These are phyloP conservation scores for Polyporus arcularius DNA, from an alignment of 768 basidiomycete genomes.

Conservation along the genomic window DNA sequence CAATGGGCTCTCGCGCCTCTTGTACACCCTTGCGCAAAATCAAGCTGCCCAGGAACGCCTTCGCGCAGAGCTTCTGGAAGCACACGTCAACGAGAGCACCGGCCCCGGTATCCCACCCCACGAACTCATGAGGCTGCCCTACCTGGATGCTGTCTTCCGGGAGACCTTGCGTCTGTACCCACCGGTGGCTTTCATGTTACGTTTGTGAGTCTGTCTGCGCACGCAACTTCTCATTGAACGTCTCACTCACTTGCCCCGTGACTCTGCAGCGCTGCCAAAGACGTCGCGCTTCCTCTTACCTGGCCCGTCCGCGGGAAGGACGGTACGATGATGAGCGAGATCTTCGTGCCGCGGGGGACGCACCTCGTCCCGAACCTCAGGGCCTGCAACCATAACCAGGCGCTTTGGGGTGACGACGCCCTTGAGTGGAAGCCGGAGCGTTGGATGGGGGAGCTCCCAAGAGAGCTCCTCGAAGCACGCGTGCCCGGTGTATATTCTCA, in stretches of 20 bases:
- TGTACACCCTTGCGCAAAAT: neutral
- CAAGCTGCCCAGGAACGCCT: neutral
- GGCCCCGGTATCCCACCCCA: conserved; percentile 27
- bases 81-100: neutral
- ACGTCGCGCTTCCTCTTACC: conserved; percentile 41
- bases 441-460: conserved; percentile 33
- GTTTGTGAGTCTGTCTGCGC: neutral
- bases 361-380: conserved; percentile 37
- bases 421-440: conserved; percentile 42
- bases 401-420: conserved; percentile 45
- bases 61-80: neutral
- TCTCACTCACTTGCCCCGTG: conserved; percentile 28
- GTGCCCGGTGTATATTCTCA: conserved; percentile 8
- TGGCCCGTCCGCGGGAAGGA: neutral
- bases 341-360: conserved; percentile 42
- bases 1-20: neutral
- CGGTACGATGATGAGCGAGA: conserved; percentile 5
- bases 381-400: conserved; percentile 40
- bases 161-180: conserved; percentile 29
- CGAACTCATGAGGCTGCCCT: conserved; percentile 34
- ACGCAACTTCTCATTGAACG: conserved; percentile 16
- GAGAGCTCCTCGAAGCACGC: neutral
- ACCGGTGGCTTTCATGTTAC: conserved; percentile 13
- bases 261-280: conserved; percentile 24
- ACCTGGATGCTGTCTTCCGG: conserved; percentile 35